Evolutionary conservation across 1,139 yeast genomes (phyloP).

Genomic region (Debaryomycetaceae sp.): DNA sequence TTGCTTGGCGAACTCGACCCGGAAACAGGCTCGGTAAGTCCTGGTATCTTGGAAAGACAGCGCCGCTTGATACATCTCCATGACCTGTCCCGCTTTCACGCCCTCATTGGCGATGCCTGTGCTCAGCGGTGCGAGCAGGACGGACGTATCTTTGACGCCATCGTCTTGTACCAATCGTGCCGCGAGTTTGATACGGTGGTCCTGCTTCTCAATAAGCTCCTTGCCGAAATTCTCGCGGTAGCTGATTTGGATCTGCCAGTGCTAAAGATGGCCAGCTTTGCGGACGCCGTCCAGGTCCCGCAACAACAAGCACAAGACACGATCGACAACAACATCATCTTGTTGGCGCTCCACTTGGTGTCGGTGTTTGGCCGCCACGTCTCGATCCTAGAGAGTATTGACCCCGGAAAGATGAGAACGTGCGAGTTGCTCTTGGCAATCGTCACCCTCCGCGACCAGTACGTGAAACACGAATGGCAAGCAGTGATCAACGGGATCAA

Average conservation of each 20-base stretch:
- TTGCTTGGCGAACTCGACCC: constrained; percentile 68
- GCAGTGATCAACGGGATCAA: constrained; percentile 47
- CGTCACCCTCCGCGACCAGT: constrained; percentile 56
- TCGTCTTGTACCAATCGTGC: constrained; percentile 75
- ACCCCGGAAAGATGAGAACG: constrained; percentile 45
- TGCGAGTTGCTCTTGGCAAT: constrained; percentile 56
- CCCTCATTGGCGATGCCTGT: constrained; percentile 68
- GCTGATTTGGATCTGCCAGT: constrained; percentile 64
- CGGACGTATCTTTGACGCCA: constrained; percentile 81
- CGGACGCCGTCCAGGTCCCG: constrained; percentile 5
- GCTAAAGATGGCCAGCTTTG: constrained; percentile 24
- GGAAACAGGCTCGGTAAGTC: constrained; percentile 59
- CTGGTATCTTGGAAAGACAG: constrained; percentile 80
- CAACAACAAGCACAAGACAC: constrained; percentile 11
- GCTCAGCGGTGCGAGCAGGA: constrained; percentile 87
- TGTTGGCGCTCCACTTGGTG: constrained; percentile 49
- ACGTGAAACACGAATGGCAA: constrained; percentile 49
- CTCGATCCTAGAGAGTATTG: constrained; percentile 32
- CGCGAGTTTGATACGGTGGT: constrained; percentile 87
- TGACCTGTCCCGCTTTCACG: constrained; percentile 36
- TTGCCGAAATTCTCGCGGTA: constrained; percentile 71
- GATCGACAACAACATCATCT: constrained; percentile 37
- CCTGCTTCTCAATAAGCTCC: constrained; percentile 57
- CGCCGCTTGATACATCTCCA: constrained; percentile 54
- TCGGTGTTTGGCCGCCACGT: constrained; percentile 42